A percentile compares a stretch with the other conserved stretches of the same genome.
phyloP scores from a whole-genome alignment of 2,329 filamentous ascomycete genomes.

The Clarireedia sp. region DNA sequence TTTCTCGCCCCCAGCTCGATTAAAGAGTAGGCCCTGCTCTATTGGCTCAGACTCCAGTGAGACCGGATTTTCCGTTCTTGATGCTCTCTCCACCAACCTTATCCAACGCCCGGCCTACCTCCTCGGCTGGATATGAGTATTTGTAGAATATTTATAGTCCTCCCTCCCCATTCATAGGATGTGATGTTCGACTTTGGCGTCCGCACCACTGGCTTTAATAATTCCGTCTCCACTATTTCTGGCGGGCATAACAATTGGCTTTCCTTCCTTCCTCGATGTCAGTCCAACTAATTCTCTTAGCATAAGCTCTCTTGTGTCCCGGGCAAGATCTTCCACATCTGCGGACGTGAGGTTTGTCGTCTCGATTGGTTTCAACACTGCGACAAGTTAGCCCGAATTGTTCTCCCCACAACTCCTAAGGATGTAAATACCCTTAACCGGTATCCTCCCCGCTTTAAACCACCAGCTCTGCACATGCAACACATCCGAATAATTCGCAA shows the following conservation, averaged over 20 bases:
- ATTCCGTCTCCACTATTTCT: conserved; percentile 17
- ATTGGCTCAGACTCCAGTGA: too few relatives aligned
- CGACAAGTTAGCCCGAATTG: conserved; percentile 10
- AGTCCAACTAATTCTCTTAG: conserved; percentile 53
- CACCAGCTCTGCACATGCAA: conserved; percentile 55
- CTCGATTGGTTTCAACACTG: conserved; percentile 72
- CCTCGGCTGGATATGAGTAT: too few relatives aligned
- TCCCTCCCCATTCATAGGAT: background rate
- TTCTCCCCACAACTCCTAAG: background rate
- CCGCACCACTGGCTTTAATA: conserved; percentile 24
- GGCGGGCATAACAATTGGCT: conserved; percentile 24
- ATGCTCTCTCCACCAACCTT: too few relatives aligned
- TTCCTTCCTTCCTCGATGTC: conserved; percentile 43
- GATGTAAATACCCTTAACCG: conserved; percentile 55
- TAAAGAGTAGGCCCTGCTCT: too few relatives aligned
- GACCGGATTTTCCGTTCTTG: too few relatives aligned
- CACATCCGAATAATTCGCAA: conserved; percentile 71
- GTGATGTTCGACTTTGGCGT: conserved; percentile 15
- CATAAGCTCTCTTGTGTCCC: conserved; percentile 66
- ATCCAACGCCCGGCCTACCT: too few relatives aligned
- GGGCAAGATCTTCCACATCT: conserved; percentile 69
- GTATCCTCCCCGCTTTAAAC: conserved; percentile 64
- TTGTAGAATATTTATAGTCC: too few relatives aligned
- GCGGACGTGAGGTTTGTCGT: conserved; percentile 64
- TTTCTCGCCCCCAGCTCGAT: too few relatives aligned